phyloP scores from a whole-genome alignment of 108 stramenopile species.

The Skeletonema costatum region DNA sequence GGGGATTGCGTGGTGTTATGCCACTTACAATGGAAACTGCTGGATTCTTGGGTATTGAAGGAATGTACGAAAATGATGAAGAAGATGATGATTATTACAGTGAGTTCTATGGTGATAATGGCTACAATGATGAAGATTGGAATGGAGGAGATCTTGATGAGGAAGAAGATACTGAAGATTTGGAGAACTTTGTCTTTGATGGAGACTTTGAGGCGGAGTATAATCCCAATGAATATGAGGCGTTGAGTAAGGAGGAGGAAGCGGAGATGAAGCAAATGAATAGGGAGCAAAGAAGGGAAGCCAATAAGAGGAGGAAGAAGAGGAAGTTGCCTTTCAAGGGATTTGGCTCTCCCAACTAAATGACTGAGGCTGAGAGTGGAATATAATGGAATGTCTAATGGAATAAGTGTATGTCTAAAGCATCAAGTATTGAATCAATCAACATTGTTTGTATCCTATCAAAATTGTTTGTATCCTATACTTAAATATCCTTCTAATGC shows the following conservation, averaged over 20 bases:
- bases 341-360: slow-evolving; percentile 45
- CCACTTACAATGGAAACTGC: slow-evolving; percentile 48
- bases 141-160: slow-evolving; percentile 46
- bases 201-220: slow-evolving; percentile 69
- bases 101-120: slow-evolving; percentile 37
- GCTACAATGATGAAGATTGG: slow-evolving; percentile 28
- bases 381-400: no score
- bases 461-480: no score
- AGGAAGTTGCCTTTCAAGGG: slow-evolving; percentile 73
- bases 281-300: slow-evolving; percentile 79
- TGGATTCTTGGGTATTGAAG: slow-evolving; percentile 45
- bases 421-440: no score
- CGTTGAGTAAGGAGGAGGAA: slow-evolving; percentile 42
- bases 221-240: slow-evolving; percentile 49
- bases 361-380: no score
- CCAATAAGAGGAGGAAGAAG: slow-evolving; percentile 63
- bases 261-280: slow-evolving; percentile 58
- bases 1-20: slow-evolving; percentile 50
- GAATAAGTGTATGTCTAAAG: no score
- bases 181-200: slow-evolving; percentile 46
- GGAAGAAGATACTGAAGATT: slow-evolving; percentile 59
- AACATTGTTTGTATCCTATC: no score
- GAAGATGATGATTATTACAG: slow-evolving; percentile 39
- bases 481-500: neutral
- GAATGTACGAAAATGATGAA: slow-evolving; percentile 46